These are phyloP conservation scores for Heliamphora exappendiculata DNA, from an alignment of 148 eudicot genomes.

Conservation along the genomic window DNA sequence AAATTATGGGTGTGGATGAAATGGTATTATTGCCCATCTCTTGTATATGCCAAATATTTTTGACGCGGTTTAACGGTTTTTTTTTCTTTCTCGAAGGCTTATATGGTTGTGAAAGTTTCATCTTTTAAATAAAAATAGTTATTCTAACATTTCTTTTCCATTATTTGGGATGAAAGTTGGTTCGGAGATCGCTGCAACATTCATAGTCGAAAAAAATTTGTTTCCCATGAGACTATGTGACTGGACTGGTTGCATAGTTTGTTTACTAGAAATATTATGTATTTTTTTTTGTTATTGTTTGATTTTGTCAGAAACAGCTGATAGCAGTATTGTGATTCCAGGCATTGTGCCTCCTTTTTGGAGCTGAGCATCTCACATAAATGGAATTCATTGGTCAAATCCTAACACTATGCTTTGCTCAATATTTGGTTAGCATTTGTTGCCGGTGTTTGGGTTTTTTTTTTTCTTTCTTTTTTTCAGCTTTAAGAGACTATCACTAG, in stretches of 20 bases:
- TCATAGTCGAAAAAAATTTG: not conserved
- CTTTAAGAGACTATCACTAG: not conserved
- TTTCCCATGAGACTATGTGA: not conserved
- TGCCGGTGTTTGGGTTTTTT: not conserved
- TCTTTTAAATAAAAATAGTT: not conserved
- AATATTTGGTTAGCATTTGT: not conserved
- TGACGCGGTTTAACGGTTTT: not conserved
- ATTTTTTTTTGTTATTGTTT: too few species aligned
- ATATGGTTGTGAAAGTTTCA: not conserved
- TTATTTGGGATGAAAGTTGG: not conserved
- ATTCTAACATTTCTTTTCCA: not conserved
- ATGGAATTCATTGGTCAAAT: too few species aligned
- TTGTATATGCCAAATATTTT: slow-evolving; percentile 11
- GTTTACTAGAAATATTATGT: too few species aligned
- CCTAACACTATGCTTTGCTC: not conserved
- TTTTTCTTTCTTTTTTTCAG: not conserved
- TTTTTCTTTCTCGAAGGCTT: not conserved
- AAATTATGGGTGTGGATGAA: slow-evolving; percentile 81
- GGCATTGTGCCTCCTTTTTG: too few species aligned
- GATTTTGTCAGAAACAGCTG: too few species aligned
- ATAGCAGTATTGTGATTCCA: too few species aligned
- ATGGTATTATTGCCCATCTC: slow-evolving; percentile 22
- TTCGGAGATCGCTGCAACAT: not conserved
- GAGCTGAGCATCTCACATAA: too few species aligned
- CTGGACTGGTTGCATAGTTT: not conserved